Percentiles rank a stretch among this genome's conserved stretches.
Conservation (phyloP, 1,284 basidiomycete species). For the Abortiporus biennis region DNA sequence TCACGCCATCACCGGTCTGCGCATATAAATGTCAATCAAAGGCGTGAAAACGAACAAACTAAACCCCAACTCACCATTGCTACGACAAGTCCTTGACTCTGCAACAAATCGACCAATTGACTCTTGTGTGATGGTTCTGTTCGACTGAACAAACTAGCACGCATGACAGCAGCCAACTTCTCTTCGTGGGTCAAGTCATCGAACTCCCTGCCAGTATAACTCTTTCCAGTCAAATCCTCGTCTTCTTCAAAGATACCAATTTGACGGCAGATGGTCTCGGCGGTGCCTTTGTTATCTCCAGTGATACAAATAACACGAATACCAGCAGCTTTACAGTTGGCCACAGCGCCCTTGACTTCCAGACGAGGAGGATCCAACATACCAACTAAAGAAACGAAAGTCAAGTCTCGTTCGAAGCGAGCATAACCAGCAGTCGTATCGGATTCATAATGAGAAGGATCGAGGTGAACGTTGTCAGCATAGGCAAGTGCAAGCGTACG, state of each 20-base stretch:
- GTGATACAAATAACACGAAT: slow-evolving; percentile 98
- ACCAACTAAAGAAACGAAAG: slow-evolving; percentile 92
- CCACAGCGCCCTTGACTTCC: slow-evolving; percentile 84
- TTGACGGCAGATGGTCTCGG: slow-evolving; percentile 93
- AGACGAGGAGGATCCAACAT: slow-evolving; percentile 99
- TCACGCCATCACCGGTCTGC: slow-evolving; percentile 90
- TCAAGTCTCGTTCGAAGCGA: slow-evolving; percentile 86
- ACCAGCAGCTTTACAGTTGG: slow-evolving; percentile 88
- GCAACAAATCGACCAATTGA: slow-evolving; percentile 93
- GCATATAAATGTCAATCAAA: slow-evolving; percentile 11
- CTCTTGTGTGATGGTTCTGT: slow-evolving; percentile 96
- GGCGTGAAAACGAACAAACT: not conserved
- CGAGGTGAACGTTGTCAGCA: slow-evolving; percentile 71
- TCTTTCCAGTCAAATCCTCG: slow-evolving; percentile 86
- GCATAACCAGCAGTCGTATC: slow-evolving; percentile 78
- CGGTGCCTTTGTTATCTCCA: slow-evolving; percentile 97
- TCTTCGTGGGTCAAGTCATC: slow-evolving; percentile 78
- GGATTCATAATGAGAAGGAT: slow-evolving; percentile 76
- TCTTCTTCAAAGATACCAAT: slow-evolving; percentile 88
- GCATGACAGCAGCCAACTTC: slow-evolving; percentile 81
- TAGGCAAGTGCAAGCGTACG: slow-evolving; percentile 92
- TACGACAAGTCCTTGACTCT: slow-evolving; percentile 89
- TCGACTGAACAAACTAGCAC: slow-evolving; percentile 86
- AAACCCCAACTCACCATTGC: slow-evolving; percentile 75
- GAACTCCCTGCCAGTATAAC: slow-evolving; percentile 91